Base-by-base conservation (phyloP, 495 filamentous ascomycete species). In the Podospora fimiseda region DNA sequence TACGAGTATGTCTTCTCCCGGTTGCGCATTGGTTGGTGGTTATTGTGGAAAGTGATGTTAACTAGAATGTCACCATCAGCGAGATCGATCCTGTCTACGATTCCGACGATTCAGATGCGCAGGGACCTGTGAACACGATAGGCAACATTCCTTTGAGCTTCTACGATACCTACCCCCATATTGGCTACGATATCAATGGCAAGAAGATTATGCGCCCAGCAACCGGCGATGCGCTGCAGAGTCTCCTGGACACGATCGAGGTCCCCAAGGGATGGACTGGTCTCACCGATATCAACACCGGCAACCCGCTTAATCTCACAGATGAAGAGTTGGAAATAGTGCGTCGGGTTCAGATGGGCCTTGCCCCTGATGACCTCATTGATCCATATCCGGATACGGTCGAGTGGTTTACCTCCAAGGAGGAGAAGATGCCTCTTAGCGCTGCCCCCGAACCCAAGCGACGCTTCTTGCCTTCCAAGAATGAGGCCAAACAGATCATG, bases 251-350 rank as follows among this genome's bases (percentile, higher is more conserved):
- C 60, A 95, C 87, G 67, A 97, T 98, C 58, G 93, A 98, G 59
- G 74, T 98, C n/a, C 93, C 93, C 22, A 89, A 95, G 77, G 94
- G 93, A 49, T 98, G 90, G 90, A 98, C 93, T 49, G 93, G 93
- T 48, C 78, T 97, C 16, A 95, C 90, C 2, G 93, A 98, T 68
- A 87, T 90, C 15, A 79, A 86, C 13, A 97, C 93, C 5, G 93
- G 93, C 30, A 92, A 93, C 71, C 90, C 91, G 1, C 69, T 96
- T 59, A 84, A 96, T 60, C 72, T 98, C 37, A 65, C 45, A 50
- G 56, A 57, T 27, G 86, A 96, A 45, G 93, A 98, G 67, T 67
- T 98, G 60, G 88, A 96, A 58, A 77, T 97, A 52, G 70, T 98
- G 54, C 82, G 83, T 56, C 89, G 89, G 63, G 82, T 98, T 21